Evolutionary conservation across 2,329 filamentous ascomycete species (phyloP), one percentile per base, ranked within the genome.

Genomic region (Aspergillus neoniger): DNA sequence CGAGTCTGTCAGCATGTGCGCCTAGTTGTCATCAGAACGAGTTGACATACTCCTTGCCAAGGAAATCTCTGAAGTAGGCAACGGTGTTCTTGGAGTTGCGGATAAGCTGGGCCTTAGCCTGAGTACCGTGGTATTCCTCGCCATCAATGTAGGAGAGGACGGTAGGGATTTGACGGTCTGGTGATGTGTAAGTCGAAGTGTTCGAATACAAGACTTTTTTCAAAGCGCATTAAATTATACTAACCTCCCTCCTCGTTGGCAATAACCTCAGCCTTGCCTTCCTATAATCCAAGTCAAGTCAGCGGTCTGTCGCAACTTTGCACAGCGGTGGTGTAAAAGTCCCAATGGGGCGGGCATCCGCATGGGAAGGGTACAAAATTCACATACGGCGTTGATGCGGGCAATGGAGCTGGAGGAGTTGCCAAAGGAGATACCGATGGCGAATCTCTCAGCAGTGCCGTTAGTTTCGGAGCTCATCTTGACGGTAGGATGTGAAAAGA

Each of bases 351-450:
- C 30, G 14, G 41, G 19, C 12, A 17, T 19, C 32, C 28, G 19
- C 21, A 44, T 55, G 9, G 39, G 23, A 43, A 12, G 30, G 58
- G 25, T 28, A n/a, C 21, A 60, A 56, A 23, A 25, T 49, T 21
- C 50, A 59, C 55, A 66, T 78, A 86, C 84, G 64, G 79, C 79
- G 64, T 89, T 86, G 50, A 93, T 96, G 77, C 88, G 92, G 71
- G 94, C 94, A 80, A 99, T 97, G 63, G 92, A 97, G 82, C 92
- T 96, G 88, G 96, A 96, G 64, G 92, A 93, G 83, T 98, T 99
- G 81, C 95, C 95, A 83, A 98, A 97, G 69, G 93, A 91, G 76
- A 99, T 92, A 77, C 95, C 95, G 80, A 99, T 98, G 76, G 90
- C 91, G 72, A 84, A 83, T 71, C 85, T 80, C 77, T 85, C 82